These are phyloP conservation scores for Metschnikowia kofuensis DNA, from an alignment of 805 yeast genomes.

Conservation along the genomic window DNA sequence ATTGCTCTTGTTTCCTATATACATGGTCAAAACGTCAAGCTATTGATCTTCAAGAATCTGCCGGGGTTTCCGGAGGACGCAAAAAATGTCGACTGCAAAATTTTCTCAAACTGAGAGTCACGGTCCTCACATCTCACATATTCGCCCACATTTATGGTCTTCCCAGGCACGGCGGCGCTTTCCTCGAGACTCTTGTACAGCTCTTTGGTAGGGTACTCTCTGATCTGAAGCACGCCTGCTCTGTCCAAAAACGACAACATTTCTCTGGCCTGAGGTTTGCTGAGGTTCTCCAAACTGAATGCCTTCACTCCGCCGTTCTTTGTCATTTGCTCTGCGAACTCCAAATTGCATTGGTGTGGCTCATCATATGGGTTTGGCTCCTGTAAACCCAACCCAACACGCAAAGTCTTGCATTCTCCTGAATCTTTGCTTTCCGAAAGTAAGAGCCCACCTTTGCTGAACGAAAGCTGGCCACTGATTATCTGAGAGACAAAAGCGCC, in stretches of 20 bases:
- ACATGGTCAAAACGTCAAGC: conserved; percentile 19
- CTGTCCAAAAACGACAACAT: conserved; percentile 32
- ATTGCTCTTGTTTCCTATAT: conserved; percentile 4
- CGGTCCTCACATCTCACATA: conserved; percentile 19
- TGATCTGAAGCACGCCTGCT: conserved; percentile 31
- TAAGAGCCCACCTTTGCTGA: conserved; percentile 62
- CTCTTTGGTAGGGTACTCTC: conserved; percentile 32
- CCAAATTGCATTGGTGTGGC: conserved; percentile 48
- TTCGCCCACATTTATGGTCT: conserved; percentile 15
- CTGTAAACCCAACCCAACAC: conserved; percentile 54
- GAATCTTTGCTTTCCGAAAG: conserved; percentile 58
- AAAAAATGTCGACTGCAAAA: conserved; percentile 29
- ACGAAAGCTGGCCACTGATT: conserved; percentile 49
- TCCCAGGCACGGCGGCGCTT: conserved; percentile 1
- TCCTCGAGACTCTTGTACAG: conserved; percentile 17
- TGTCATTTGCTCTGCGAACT: conserved; percentile 48
- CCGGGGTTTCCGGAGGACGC: conserved; percentile 43
- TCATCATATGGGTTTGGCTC: conserved; percentile 57
- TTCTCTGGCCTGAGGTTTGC: conserved; percentile 29
- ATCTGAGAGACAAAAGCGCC: conserved; percentile 54
- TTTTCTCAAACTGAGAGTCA: conserved; percentile 26
- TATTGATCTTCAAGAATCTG: conserved; percentile 30
- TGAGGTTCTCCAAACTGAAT: conserved; percentile 26
- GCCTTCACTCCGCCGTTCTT: conserved; percentile 31
- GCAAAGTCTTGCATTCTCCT: conserved; percentile 50